Evolutionary conservation across 2,329 filamentous ascomycete species (phyloP), one percentile per base, ranked within the genome.

Genomic region (Aspergillus ochraceoroseus): DNA sequence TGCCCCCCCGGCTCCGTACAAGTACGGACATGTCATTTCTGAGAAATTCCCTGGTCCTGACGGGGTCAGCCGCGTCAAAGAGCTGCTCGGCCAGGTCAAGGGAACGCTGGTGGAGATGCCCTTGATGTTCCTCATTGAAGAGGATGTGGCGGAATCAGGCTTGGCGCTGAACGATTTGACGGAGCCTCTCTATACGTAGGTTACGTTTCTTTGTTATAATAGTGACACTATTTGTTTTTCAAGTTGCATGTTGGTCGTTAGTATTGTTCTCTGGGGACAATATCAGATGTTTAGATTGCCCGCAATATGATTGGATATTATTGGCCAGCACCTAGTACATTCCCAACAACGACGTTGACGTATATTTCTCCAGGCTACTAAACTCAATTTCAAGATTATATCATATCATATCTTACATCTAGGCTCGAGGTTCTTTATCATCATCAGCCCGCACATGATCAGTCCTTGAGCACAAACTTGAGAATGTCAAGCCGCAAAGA

Each of bases 41-140:
- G 82, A 85, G 36, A 80, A 90, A 57, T 86, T 94, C 63, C 57
- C 67, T 1, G 70, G 71, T 2, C 72, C 76, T 0, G 77, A 82
- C 48, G 85, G 89, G 5, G 80, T 82, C 30, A 70, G 70, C n/a
- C 81, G 85, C 61, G 72, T 88, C 44, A 88, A 87, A 68, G 77
- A 82, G 35, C 75, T 80, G 66, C 67, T 89, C 39, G 72, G 73
- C 40, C 73, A 77, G 38, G 71, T 89, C 26, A 75, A 79, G 45
- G 85, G 85, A 2, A 85, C 76, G 6, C 65, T 88, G 31, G 83
- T 95, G 5, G 86, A 95, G 71, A 95, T 95, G 89, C 87, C 88
- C 18, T 70, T 95, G 53, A 72, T 87, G 51, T 95, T 95, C 70
- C 70, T 95, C 62, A 82, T 83, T 55, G 84, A 88, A 22, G 77